Evolutionary conservation across 2,329 filamentous ascomycete genomes (phyloP).

Genomic region (Blumeria hordei): DNA sequence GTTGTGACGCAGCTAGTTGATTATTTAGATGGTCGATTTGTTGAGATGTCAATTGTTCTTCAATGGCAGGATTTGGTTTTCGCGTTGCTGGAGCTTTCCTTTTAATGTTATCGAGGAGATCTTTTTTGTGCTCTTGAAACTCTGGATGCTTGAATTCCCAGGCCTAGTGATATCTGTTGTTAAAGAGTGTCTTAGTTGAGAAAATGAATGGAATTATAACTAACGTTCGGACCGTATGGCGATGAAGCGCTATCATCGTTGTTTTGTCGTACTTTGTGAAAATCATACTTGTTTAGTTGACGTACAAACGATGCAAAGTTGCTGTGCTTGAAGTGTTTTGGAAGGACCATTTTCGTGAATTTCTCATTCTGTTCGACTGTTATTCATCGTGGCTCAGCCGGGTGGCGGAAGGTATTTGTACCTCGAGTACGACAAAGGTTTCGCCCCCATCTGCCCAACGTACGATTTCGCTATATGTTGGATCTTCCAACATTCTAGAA

Average conservation of each 20-base stretch:
- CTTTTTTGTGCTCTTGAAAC: slow-evolving; percentile 87
- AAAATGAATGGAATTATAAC: slow-evolving; percentile 7
- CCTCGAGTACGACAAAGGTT: slow-evolving; percentile 93
- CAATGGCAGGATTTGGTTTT: slow-evolving; percentile 37
- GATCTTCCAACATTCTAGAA: slow-evolving; percentile 81
- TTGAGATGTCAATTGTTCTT: slow-evolving; percentile 57
- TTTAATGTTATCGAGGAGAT: slow-evolving; percentile 87
- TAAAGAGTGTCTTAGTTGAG: not conserved
- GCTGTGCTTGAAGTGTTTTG: slow-evolving; percentile 97
- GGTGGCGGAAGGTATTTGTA: slow-evolving; percentile 20
- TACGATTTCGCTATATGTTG: slow-evolving; percentile 75
- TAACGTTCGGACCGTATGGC: slow-evolving; percentile 57
- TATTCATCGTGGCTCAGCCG: slow-evolving; percentile 3
- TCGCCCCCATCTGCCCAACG: slow-evolving; percentile 89
- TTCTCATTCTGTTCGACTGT: slow-evolving; percentile 55
- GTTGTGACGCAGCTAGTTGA: slow-evolving; percentile 70
- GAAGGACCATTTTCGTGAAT: slow-evolving; percentile 89
- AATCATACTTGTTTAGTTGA: slow-evolving; percentile 92
- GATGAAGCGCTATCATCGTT: slow-evolving; percentile 69
- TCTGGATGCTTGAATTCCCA: slow-evolving; percentile 98
- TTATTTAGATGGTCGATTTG: slow-evolving; percentile 78
- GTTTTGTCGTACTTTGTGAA: slow-evolving; percentile 87
- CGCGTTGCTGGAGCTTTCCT: slow-evolving; percentile 81
- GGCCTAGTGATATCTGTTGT: slow-evolving; percentile 26
- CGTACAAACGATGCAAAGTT: slow-evolving; percentile 95